Evolutionary conservation across 805 yeast genomes (phyloP).

Genomic region (Suhomyces canberraensis): DNA sequence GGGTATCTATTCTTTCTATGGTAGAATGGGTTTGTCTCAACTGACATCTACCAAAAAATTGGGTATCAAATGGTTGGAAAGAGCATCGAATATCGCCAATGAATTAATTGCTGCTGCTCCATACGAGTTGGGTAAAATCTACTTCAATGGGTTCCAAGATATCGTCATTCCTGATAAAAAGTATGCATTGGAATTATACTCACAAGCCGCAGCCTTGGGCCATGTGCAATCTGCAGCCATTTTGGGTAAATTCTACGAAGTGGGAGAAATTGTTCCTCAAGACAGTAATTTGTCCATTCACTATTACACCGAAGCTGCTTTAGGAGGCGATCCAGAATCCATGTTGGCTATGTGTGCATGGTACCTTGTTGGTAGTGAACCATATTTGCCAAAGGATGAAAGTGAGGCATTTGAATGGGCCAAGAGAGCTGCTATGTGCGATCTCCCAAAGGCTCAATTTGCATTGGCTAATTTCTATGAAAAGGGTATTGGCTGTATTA

Average conservation of each 20-base stretch:
- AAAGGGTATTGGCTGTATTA: constrained; percentile 80
- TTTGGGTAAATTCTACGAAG: constrained; percentile 81
- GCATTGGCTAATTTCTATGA: constrained; percentile 82
- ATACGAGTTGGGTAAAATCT: constrained; percentile 82
- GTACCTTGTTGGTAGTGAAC: constrained; percentile 90
- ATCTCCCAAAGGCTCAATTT: constrained; percentile 78
- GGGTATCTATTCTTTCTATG: constrained; percentile 82
- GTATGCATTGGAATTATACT: constrained; percentile 82
- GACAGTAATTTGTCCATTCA: constrained; percentile 85
- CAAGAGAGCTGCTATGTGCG: constrained; percentile 71
- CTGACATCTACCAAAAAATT: constrained; percentile 69
- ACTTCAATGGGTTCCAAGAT: constrained; percentile 81
- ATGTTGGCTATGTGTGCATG: constrained; percentile 96
- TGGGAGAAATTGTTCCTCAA: constrained; percentile 70
- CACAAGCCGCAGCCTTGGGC: constrained; percentile 86
- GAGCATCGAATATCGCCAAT: constrained; percentile 82
- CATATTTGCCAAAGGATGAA: constrained; percentile 73
- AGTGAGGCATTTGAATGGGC: constrained; percentile 96
- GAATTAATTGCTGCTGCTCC: constrained; percentile 92
- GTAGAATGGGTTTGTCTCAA: constrained; percentile 75
- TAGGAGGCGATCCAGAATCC: constrained; percentile 80
- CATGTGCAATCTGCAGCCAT: constrained; percentile 76
- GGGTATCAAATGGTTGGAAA: constrained; percentile 89
- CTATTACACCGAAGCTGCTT: constrained; percentile 87
- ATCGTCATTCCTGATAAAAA: constrained; percentile 77